A percentile compares a stretch with the other conserved stretches of the same genome.
These are phyloP conservation scores for Quercus lobata DNA, from an alignment of 331 rosid genomes.

Conservation along the genomic window DNA sequence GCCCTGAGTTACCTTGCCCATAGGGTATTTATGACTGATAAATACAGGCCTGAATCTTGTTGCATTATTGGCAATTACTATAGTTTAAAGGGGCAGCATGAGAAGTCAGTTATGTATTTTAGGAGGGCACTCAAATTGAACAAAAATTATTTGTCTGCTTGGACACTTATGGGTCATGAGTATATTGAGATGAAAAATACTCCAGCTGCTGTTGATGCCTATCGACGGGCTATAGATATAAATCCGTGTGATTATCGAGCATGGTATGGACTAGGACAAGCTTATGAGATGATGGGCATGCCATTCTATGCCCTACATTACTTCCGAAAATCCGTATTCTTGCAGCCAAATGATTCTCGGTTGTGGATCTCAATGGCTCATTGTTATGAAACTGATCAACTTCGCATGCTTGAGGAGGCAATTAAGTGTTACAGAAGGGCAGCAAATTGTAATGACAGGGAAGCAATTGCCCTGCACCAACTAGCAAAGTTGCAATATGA, in stretches of 20 bases:
- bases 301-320: conserved; percentile 84
- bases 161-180: conserved; percentile 98
- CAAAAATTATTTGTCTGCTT: conserved; percentile 83
- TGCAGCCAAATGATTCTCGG: conserved; percentile 87
- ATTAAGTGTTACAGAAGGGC: conserved; percentile 84
- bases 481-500: conserved; percentile 70
- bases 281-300: conserved; percentile 96
- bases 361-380: conserved; percentile 96
- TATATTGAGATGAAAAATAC: conserved; percentile 93
- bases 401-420: conserved; percentile 83
- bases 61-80: conserved; percentile 93
- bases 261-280: conserved; percentile 96
- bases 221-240: conserved; percentile 87
- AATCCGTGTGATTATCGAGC: conserved; percentile 87
- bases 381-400: conserved; percentile 78
- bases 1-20: conserved; percentile 91
- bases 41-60: conserved; percentile 92
- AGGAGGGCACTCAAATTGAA: conserved; percentile 88
- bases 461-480: conserved; percentile 84
- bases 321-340: conserved; percentile 77
- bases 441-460: conserved; percentile 71
- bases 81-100: conserved; percentile 92
- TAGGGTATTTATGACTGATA: conserved; percentile 86
- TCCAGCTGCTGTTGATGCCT: conserved; percentile 92
- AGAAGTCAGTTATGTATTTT: conserved; percentile 82